Base-by-base conservation (phyloP, 441 rosid genomes). In the Sinapis alba region DNA sequence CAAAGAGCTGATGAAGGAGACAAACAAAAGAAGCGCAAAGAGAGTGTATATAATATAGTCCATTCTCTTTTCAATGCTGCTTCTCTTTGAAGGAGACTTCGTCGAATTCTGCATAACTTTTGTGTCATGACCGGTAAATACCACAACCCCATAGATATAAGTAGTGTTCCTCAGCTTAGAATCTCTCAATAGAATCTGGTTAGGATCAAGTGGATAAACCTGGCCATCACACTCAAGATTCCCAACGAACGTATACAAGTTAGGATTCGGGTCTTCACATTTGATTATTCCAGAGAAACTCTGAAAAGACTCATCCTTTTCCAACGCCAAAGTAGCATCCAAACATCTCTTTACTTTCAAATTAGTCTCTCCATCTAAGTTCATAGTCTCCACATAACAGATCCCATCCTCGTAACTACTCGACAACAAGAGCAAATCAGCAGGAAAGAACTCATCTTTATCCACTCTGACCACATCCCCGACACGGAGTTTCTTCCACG, bases 311-410 rank as follows among this genome's bases (percentile, higher is more conserved):
- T 75, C 84, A 62, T 89, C 92, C 36, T 63, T 80, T 16, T 88
- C 83, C 72, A 87, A 23, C 1, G 63, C 24, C 57, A 82, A 32
- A 1, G 95, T 88, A 7, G 65, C 85, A 43, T 88, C 95, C 62
- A 89, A 69, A 53, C 83, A 78, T 65, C 89, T 84, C 75, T 89
- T 91, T 1, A 85, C 74, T 76, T 91, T 91, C 76, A 91, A 50
- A 75, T 85, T 91, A 13, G 93, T 91, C 71, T 91, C 97, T 0
- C 97, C 97, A 71, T 91, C 97, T 45, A 91, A 86, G 59, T 89
- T 91, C 97, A 88, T 89, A 0, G 97, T 91, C 84, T 91, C 94
- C 26, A 91, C 97, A 72, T 91, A 91, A 78, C 94, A 91, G 41
- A 91, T 69, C 30, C 91, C 97, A 58, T 91, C 97, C 13, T 89